These are phyloP conservation scores for Rhodotorula graminis DNA, from an alignment of 768 basidiomycete genomes.

Conservation along the genomic window DNA sequence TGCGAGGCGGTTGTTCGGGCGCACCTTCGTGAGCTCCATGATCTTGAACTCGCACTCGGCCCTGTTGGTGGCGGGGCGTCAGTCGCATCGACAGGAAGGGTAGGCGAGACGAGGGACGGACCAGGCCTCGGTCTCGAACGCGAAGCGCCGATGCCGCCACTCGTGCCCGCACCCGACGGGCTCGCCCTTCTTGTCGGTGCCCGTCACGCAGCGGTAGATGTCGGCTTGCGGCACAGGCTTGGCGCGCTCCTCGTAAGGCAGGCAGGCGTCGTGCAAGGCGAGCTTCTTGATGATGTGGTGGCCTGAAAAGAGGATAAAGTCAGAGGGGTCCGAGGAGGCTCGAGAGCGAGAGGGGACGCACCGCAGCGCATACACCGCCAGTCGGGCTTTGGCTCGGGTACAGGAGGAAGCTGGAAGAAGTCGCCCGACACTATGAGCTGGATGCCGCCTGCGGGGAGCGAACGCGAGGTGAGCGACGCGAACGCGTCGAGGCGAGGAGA, in stretches of 20 bases:
- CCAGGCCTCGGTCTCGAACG: conserved; percentile 48
- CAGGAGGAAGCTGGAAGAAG: conserved; percentile 51
- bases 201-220: conserved; percentile 1
- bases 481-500: background rate
- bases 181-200: conserved; percentile 4
- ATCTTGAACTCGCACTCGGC: conserved; percentile 39
- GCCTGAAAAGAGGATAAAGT: no score
- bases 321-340: background rate
- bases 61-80: background rate
- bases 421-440: conserved; percentile 49
- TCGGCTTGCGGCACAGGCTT: background rate
- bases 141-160: conserved; percentile 36
- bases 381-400: conserved; percentile 36
- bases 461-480: background rate
- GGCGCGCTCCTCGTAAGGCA: conserved; percentile 21
- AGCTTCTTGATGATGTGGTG: conserved; percentile 2
- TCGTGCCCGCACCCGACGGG: conserved; percentile 21
- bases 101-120: background rate
- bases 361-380: conserved; percentile 29
- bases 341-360: no score
- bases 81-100: no score
- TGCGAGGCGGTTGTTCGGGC: background rate
- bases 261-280: conserved; percentile 8
- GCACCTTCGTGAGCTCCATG: conserved; percentile 41
- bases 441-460: background rate